phyloP scores from a whole-genome alignment of 2,329 filamentous ascomycete genomes.

The Ophiostoma piceae region DNA sequence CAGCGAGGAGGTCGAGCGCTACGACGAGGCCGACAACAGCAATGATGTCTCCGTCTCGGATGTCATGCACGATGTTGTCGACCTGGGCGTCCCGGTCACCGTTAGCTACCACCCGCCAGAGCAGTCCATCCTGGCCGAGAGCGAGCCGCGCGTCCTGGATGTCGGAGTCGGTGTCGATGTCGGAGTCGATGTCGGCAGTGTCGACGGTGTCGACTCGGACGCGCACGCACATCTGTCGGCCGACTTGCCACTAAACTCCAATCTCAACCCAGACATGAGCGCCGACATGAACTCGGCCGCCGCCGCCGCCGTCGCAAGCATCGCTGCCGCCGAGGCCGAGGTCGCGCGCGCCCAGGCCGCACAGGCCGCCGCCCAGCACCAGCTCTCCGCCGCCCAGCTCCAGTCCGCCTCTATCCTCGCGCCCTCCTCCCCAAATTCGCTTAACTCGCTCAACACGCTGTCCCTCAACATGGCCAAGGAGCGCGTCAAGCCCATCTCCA shows the following conservation, averaged over 20 bases:
- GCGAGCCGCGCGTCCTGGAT: slow-evolving; percentile 24
- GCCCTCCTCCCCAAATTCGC: no score
- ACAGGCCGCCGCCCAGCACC: not conserved
- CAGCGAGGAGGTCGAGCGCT: slow-evolving; percentile 25
- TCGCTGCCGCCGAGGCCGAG: slow-evolving; percentile 19
- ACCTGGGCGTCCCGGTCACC: slow-evolving; percentile 26
- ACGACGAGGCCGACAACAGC: slow-evolving; percentile 24
- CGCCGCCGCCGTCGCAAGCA: slow-evolving; percentile 20
- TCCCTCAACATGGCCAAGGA: no score
- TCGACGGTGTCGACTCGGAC: not conserved
- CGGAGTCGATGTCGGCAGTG: not conserved
- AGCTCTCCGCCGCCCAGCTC: not conserved
- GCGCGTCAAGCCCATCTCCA: slow-evolving; percentile 52
- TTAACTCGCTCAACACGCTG: no score
- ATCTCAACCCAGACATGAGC: not conserved
- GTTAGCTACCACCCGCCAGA: slow-evolving; percentile 25
- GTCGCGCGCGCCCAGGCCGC: slow-evolving; percentile 6
- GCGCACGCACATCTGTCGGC: not conserved
- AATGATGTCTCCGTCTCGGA: slow-evolving; percentile 13
- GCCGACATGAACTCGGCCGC: slow-evolving; percentile 24
- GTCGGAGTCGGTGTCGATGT: slow-evolving; percentile 9
- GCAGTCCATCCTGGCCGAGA: slow-evolving; percentile 26
- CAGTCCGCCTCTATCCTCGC: not conserved
- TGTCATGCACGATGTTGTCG: slow-evolving; percentile 24
- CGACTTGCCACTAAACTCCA: slow-evolving; percentile 6